These are phyloP conservation scores for Didymellaceae sp. DNA, from an alignment of 2,329 filamentous ascomycete genomes.

Conservation along the genomic window DNA sequence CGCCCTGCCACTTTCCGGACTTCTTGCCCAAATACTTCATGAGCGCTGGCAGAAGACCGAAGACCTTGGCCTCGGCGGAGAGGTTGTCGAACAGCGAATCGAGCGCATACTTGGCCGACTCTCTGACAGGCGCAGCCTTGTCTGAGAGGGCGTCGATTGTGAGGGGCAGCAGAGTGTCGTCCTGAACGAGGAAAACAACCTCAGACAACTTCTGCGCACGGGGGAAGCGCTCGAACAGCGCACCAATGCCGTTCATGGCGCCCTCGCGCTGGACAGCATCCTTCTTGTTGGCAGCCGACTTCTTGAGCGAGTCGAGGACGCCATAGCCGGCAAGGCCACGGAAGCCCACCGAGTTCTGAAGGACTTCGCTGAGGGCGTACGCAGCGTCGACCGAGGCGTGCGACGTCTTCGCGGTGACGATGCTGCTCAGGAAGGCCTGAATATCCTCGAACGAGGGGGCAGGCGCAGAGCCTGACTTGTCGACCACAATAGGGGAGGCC, in stretches of 20 bases:
- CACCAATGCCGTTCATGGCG: constrained; percentile 92
- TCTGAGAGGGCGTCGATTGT: constrained; percentile 88
- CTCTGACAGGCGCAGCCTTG: constrained; percentile 86
- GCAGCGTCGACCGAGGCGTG: constrained; percentile 66
- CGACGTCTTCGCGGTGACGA: constrained; percentile 60
- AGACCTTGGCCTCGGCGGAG: constrained; percentile 80
- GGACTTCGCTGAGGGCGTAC: constrained; percentile 68
- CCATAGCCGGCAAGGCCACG: constrained; percentile 68
- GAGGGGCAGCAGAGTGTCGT: constrained; percentile 73
- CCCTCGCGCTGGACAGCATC: constrained; percentile 83
- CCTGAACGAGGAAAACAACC: constrained; percentile 80
- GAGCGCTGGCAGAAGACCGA: constrained; percentile 80
- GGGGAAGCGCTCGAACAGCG: constrained; percentile 89
- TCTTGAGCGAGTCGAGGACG: constrained; percentile 68
- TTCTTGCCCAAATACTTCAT: constrained; percentile 78
- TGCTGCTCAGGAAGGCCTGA: constrained; percentile 50
- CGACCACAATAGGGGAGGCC: constrained; percentile 55
- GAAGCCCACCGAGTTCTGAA: constrained; percentile 70
- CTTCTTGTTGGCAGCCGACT: constrained; percentile 94
- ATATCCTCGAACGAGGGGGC: constrained; percentile 57
- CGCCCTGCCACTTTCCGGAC: constrained; percentile 96
- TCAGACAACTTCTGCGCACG: constrained; percentile 78
- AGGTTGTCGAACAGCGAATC: constrained; percentile 85
- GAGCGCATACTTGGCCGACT: constrained; percentile 91
- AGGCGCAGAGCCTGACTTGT: constrained; percentile 50